Conservation (phyloP, 805 yeast species). For the Wickerhamomyces hampshirensis region DNA sequence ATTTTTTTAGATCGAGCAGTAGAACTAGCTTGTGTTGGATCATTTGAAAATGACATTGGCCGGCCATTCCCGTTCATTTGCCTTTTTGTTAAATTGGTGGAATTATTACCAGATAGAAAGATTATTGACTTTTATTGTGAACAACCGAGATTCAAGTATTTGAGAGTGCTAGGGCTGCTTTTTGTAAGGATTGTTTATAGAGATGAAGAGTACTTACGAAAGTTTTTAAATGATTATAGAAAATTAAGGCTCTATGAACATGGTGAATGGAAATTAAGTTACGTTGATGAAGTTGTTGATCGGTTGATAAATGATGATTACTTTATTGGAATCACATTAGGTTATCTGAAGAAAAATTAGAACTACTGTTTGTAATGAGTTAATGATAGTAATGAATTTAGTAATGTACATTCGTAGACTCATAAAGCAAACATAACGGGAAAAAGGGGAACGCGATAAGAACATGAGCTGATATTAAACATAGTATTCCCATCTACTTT, state of each 20-base stretch:
- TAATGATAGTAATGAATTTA: background rate
- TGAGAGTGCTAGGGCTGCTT: slow-evolving; percentile 64
- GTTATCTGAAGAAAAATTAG: slow-evolving; percentile 39
- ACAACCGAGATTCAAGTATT: slow-evolving; percentile 73
- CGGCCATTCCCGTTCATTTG: slow-evolving; percentile 73
- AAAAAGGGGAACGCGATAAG: too few species aligned
- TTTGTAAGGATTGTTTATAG: slow-evolving; percentile 44
- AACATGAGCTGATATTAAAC: too few species aligned
- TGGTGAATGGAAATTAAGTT: slow-evolving; percentile 36
- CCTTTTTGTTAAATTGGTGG: slow-evolving; percentile 69
- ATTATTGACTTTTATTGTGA: slow-evolving; percentile 48
- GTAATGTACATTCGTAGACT: slow-evolving; percentile 9
- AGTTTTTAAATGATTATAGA: slow-evolving; percentile 58
- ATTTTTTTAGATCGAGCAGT: slow-evolving; percentile 45
- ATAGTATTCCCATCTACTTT: too few species aligned
- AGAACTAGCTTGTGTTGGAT: slow-evolving; percentile 48
- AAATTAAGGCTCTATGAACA: slow-evolving; percentile 50
- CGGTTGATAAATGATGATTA: slow-evolving; percentile 48
- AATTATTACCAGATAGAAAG: slow-evolving; percentile 62
- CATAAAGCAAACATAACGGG: too few species aligned
- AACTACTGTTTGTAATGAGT: too few species aligned
- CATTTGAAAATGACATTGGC: slow-evolving; percentile 43
- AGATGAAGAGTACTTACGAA: slow-evolving; percentile 38
- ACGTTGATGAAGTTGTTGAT: slow-evolving; percentile 77
- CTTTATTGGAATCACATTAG: slow-evolving; percentile 71